These are phyloP conservation scores for Oryza punctata DNA, from an alignment of 176 grass and related monocot genomes.

Conservation along the genomic window DNA sequence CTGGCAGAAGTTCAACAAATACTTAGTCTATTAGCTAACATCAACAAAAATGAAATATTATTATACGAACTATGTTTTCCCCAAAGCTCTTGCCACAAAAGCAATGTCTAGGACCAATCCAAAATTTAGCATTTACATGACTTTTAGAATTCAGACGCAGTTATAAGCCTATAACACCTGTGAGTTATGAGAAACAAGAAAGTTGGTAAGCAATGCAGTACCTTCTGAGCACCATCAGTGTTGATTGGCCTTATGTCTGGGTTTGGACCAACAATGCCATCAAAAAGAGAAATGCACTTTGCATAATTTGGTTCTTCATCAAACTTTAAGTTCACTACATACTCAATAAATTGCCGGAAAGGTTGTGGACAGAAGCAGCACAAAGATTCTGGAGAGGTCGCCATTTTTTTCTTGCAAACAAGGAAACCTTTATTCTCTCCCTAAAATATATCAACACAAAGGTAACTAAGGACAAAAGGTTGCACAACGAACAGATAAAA, in stretches of 20 bases:
- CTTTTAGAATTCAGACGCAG: background rate
- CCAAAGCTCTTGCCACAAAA: background rate
- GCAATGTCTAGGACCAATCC: background rate
- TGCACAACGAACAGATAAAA: background rate
- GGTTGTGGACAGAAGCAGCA: conserved; percentile 89
- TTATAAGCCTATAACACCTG: conserved; percentile 9
- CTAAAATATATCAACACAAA: conserved; percentile 50
- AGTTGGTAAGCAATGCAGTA: conserved; percentile 37
- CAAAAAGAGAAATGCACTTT: conserved; percentile 95
- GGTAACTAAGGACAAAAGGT: conserved; percentile 9
- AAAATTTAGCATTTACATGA: conserved; percentile 13
- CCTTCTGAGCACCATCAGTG: conserved; percentile 97
- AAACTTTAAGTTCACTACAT: conserved; percentile 92
- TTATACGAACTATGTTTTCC: background rate
- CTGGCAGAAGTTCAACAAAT: conserved; percentile 45
- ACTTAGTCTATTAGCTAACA: conserved; percentile 22
- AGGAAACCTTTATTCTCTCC: conserved; percentile 95
- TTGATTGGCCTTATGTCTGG: conserved; percentile 93
- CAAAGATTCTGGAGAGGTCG: conserved; percentile 78
- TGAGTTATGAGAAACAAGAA: conserved; percentile 28
- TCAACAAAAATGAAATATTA: conserved; percentile 2
- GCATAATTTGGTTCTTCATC: conserved; percentile 94
- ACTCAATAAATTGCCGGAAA: conserved; percentile 82
- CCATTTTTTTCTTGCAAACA: conserved; percentile 99
- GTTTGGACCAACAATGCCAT: conserved; percentile 88